Percentiles rank a stretch among this genome's conserved stretches.
phyloP scores from a whole-genome alignment of 2,329 filamentous ascomycete genomes.

The Penicillium sp. region DNA sequence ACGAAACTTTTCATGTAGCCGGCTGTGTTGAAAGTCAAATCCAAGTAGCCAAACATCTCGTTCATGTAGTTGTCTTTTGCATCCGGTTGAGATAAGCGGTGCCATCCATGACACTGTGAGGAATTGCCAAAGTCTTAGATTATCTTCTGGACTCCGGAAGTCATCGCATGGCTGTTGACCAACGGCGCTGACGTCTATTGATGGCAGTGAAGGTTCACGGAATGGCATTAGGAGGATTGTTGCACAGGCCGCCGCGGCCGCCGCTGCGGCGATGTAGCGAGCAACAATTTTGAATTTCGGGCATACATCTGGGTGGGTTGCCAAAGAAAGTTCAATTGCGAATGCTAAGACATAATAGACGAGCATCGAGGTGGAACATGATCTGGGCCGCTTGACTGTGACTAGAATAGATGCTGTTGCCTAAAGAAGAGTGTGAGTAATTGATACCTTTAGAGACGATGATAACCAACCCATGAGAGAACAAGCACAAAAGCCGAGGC shows the following conservation, averaged over 20 bases:
- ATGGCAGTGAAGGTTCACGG: conserved; percentile 56
- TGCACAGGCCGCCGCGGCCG: conserved; percentile 49
- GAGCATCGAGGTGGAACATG: conserved; percentile 42
- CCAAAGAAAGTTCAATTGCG: conserved; percentile 35
- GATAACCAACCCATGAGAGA: conserved; percentile 40
- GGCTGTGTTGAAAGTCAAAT: conserved; percentile 76
- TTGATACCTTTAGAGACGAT: conserved; percentile 13
- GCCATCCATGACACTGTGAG: conserved; percentile 81
- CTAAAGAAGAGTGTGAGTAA: conserved; percentile 29
- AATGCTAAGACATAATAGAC: conserved; percentile 34
- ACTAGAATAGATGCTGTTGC: conserved; percentile 36
- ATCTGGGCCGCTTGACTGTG: conserved; percentile 40
- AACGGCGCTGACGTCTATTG: conserved; percentile 58
- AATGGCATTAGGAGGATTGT: conserved; percentile 68
- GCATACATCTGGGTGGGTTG: conserved; percentile 23
- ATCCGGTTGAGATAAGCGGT: conserved; percentile 67
- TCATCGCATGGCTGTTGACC: conserved; percentile 55
- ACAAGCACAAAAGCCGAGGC: conserved; percentile 25
- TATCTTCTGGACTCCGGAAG: conserved; percentile 75
- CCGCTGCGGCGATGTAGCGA: conserved; percentile 33
- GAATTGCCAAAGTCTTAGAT: conserved; percentile 76
- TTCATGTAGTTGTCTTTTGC: conserved; percentile 65
- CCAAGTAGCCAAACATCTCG: conserved; percentile 79
- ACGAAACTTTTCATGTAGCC: conserved; percentile 72
- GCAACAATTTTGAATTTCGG: conserved; percentile 16